Evolutionary conservation across 805 yeast species (phyloP).

Genomic region (Jamesozyma hellenica): DNA sequence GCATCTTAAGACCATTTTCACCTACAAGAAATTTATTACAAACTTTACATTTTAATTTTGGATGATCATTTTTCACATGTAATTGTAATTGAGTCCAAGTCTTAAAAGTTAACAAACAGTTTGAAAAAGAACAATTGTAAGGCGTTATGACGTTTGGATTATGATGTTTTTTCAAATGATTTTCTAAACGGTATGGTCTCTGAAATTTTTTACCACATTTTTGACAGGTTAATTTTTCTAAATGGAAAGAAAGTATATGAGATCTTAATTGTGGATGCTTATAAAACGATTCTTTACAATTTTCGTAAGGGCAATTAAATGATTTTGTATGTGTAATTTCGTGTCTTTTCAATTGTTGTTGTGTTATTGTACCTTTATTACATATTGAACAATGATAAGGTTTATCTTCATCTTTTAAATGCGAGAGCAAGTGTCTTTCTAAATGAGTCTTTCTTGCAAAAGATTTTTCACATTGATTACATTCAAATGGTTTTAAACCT

Average conservation of each 20-base stretch:
- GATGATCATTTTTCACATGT: slow-evolving; percentile 66
- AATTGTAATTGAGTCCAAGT: slow-evolving; percentile 66
- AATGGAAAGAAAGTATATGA: slow-evolving; percentile 58
- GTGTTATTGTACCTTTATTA: slow-evolving; percentile 70
- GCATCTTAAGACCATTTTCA: slow-evolving; percentile 56
- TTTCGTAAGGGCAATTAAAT: slow-evolving; percentile 48
- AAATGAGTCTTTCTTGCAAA: slow-evolving; percentile 76
- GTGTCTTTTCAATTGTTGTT: slow-evolving; percentile 77
- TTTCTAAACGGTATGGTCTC: slow-evolving; percentile 53
- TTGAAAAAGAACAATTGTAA: slow-evolving; percentile 52
- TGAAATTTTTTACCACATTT: slow-evolving; percentile 56
- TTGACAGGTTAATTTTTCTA: slow-evolving; percentile 42
- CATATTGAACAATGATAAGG: slow-evolving; percentile 69
- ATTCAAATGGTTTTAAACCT: slow-evolving; percentile 65
- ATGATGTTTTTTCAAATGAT: slow-evolving; percentile 61
- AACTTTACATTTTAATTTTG: slow-evolving; percentile 49
- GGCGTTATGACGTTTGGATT: slow-evolving; percentile 31
- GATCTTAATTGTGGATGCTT: slow-evolving; percentile 68
- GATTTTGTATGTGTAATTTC: slow-evolving; percentile 69
- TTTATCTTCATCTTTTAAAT: slow-evolving; percentile 40
- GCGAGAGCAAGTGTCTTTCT: slow-evolving; percentile 61
- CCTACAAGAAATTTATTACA: slow-evolving; percentile 74
- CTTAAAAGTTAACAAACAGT: slow-evolving; percentile 50
- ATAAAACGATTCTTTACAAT: slow-evolving; percentile 58
- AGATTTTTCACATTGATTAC: slow-evolving; percentile 52